A percentile compares a stretch with the other conserved stretches of the same genome.
Conservation (phyloP, 2,329 filamentous ascomycete genomes). For the Penicillium occitanis region DNA sequence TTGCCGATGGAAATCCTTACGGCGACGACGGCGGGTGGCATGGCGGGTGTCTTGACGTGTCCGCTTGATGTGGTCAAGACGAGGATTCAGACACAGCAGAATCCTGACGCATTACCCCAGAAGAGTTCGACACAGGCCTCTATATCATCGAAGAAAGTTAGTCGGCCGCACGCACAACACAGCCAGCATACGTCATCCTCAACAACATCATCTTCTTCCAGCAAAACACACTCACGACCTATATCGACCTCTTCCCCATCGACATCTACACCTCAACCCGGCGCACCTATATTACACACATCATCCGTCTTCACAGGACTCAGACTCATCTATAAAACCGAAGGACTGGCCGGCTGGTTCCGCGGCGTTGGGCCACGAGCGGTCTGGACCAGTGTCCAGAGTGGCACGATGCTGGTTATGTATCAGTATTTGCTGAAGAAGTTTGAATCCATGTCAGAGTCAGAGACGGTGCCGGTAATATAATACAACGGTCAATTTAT, state of each 20-base stretch:
- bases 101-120: slow-evolving; percentile 45
- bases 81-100: slow-evolving; percentile 87
- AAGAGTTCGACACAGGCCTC: slow-evolving; percentile 30
- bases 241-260: slow-evolving; percentile 91
- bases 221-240: slow-evolving; percentile 59
- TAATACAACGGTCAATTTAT: not conserved
- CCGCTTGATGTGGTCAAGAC: slow-evolving; percentile 98
- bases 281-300: slow-evolving; percentile 78
- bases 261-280: slow-evolving; percentile 75
- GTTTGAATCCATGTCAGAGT: slow-evolving; percentile 59
- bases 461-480: slow-evolving; percentile 9
- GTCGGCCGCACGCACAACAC: slow-evolving; percentile 19
- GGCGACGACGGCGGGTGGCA: slow-evolving; percentile 82
- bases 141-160: slow-evolving; percentile 33
- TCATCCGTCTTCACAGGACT: slow-evolving; percentile 85
- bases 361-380: slow-evolving; percentile 87
- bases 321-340: slow-evolving; percentile 81
- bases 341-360: slow-evolving; percentile 89
- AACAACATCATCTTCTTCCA: slow-evolving; percentile 29
- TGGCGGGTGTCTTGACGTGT: slow-evolving; percentile 92
- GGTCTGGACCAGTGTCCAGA: slow-evolving; percentile 97
- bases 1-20: slow-evolving; percentile 82
- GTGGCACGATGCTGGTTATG: slow-evolving; percentile 91
- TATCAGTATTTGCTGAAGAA: slow-evolving; percentile 84
- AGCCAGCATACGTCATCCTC: slow-evolving; percentile 1